These are phyloP conservation scores for Trichoderma aggressivum DNA, from an alignment of 2,329 filamentous ascomycete genomes.

Conservation along the genomic window DNA sequence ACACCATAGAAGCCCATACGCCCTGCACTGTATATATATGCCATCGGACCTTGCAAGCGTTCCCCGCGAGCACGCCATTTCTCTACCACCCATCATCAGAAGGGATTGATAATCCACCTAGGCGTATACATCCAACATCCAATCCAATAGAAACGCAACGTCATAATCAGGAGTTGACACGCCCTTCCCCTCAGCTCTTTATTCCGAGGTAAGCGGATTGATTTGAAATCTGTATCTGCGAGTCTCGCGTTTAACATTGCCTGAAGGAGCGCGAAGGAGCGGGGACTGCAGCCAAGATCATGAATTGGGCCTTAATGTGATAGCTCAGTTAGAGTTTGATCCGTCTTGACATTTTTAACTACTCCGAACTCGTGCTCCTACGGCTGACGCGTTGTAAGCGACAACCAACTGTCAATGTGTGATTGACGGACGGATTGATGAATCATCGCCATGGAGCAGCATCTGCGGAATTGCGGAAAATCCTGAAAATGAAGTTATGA, in stretches of 20 bases:
- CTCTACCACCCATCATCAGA: conserved; percentile 11
- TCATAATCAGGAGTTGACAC: conserved; percentile 4
- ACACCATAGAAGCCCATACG: background rate
- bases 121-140: background rate
- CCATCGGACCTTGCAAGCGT: background rate
- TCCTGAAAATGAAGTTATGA: background rate
- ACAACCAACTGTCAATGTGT: background rate
- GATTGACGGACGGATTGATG: background rate
- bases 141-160: background rate
- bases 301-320: background rate
- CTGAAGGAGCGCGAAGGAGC: background rate
- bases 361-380: background rate
- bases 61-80: conserved; percentile 28
- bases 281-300: background rate
- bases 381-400: background rate
- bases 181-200: background rate
- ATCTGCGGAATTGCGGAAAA: background rate
- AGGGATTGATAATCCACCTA: conserved; percentile 27
- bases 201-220: background rate
- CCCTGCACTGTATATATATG: background rate
- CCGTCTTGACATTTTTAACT: background rate
- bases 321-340: background rate
- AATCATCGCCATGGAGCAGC: background rate
- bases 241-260: background rate
- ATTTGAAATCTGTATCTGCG: conserved; percentile 8